Base-by-base conservation (phyloP, 176 grass and related monocot genomes). In the Sorghum bicolor region DNA sequence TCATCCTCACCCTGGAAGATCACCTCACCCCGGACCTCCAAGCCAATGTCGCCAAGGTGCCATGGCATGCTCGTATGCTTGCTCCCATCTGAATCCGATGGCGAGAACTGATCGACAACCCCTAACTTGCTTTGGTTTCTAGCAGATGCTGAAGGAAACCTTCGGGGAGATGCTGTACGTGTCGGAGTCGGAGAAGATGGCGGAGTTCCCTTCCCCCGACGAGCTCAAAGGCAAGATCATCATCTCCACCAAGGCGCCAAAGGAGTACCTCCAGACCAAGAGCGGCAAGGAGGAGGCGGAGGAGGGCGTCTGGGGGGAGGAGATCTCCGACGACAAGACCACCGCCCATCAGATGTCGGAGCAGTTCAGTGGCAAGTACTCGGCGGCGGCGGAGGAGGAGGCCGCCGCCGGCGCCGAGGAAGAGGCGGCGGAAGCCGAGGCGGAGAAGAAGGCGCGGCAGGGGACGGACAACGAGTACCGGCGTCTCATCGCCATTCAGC, bases 1-100 rank as follows among this genome's bases (percentile, higher is more conserved):
- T 98, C 39, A 95, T 98, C 81, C 90, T 98, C 43, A 98, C 96
- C 72, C 50, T 98, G 19, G 96, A 98, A 88, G 93, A 98, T 25
- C 96, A 98, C 80, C 85, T 98, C 65, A 86, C 85, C 33, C 76
- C 89, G 7, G 33, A 80, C 52, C 92, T 98, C 77, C 95, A 91
- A 50, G 91, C 87, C 40, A 88, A 90, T 83, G 82, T 90, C 28
- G 91, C 96, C 83, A 85, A 81, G 91, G 95, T 94, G 43, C 16
- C 34, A 2, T 41, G 50, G 19, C 19, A 19, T n/a, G n/a, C n/a
- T n/a, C n/a, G n/a, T 3, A 36, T 36, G 12, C 60, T 66, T 36
- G 41, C 1, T 69, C 66, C 10, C 3, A 30, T 78, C 17, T 38
- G 39, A 10, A 40, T 41, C 40, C 10, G 9, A 44, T 47, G 44